Evolutionary conservation across 2,329 filamentous ascomycete species (phyloP).

Genomic region (Knufia fluminis): DNA sequence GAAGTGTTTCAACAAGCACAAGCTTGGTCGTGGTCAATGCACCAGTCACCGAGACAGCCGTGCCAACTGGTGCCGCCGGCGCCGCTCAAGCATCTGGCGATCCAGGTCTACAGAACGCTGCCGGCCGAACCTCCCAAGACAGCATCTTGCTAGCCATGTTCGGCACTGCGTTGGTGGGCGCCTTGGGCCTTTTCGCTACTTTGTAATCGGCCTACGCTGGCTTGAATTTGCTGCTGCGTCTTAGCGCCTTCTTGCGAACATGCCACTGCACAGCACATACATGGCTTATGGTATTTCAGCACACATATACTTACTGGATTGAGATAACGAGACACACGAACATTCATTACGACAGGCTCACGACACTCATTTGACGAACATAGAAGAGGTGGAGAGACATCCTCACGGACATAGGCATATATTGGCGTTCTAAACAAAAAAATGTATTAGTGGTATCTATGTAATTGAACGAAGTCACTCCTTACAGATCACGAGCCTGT

Average conservation of each 20-base stretch:
- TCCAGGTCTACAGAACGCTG: constrained; percentile 35
- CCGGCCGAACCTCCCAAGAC: constrained; percentile 25
- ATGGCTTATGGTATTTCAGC: not conserved
- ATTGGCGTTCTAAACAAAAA: not conserved
- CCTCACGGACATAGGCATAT: not conserved
- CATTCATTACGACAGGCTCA: constrained; percentile 8
- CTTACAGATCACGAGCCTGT: constrained; percentile 3
- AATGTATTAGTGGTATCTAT: not conserved
- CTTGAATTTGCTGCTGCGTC: not conserved
- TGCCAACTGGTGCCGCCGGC: constrained; percentile 18
- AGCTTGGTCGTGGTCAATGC: constrained; percentile 37
- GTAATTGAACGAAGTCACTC: constrained; percentile 1
- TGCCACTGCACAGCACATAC: not conserved
- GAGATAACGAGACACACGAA: constrained; percentile 8
- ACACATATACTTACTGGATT: not conserved
- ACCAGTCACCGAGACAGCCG: constrained; percentile 22
- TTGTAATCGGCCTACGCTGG: not conserved
- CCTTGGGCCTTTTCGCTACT: constrained; percentile 23
- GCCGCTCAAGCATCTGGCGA: constrained; percentile 21
- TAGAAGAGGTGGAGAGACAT: not conserved
- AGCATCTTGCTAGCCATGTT: constrained; percentile 32
- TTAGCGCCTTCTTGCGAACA: not conserved
- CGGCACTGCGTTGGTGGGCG: constrained; percentile 33
- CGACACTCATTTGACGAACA: constrained; percentile 4
- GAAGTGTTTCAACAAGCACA: constrained; percentile 35